These are phyloP conservation scores for Filobasidium wieringae DNA, from an alignment of 768 basidiomycete species.

Conservation along the genomic window DNA sequence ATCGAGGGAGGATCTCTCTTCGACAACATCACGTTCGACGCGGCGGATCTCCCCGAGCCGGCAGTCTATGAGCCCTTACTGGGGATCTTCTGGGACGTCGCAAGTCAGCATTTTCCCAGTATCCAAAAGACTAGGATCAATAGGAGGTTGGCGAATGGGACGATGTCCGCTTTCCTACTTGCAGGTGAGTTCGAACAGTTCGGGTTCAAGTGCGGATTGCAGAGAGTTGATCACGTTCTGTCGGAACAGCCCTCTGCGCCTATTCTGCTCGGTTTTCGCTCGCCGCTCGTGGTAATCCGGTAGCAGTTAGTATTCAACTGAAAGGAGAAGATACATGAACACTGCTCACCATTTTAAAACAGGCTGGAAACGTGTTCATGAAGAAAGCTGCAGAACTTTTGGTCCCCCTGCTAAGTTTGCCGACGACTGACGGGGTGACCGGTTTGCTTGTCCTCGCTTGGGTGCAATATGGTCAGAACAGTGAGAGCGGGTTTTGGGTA, in stretches of 20 bases:
- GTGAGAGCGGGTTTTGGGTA: constrained; percentile 31
- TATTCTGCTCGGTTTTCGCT: constrained; percentile 26
- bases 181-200: constrained; percentile 16
- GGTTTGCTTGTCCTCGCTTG: constrained; percentile 31
- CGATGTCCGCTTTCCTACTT: constrained; percentile 33
- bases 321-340: background rate
- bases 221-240: background rate
- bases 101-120: constrained; percentile 33
- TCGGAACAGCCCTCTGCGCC: constrained; percentile 22
- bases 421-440: constrained; percentile 29
- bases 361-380: constrained; percentile 30
- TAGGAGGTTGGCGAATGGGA: constrained; percentile 28
- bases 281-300: constrained; percentile 15
- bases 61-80: constrained; percentile 28
- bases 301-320: constrained; percentile 16
- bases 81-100: constrained; percentile 26
- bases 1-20: background rate
- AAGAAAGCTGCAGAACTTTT: constrained; percentile 34
- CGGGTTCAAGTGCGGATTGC: background rate
- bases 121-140: constrained; percentile 19
- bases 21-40: background rate
- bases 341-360: background rate
- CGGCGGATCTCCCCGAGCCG: constrained; percentile 26
- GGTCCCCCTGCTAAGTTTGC: constrained; percentile 32
- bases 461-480: constrained; percentile 32